phyloP scores from a whole-genome alignment of 495 filamentous ascomycete genomes.

The Thermothielavioides terrestris region DNA sequence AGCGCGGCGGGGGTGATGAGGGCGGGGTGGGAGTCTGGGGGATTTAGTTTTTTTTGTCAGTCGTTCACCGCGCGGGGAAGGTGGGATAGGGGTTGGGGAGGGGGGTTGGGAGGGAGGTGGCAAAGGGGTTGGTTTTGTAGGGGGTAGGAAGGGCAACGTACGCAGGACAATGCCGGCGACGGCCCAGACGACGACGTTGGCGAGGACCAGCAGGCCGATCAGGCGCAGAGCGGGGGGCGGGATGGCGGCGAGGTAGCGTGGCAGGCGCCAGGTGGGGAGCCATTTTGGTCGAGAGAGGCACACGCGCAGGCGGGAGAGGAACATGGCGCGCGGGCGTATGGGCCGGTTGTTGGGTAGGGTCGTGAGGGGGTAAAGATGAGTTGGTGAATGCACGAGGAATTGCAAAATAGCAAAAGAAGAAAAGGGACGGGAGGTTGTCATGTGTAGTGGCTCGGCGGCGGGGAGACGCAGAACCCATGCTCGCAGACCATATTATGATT shows the following conservation, averaged over 20 bases:
- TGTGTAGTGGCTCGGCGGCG: no score
- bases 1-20: conserved; percentile 53
- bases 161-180: conserved; percentile 59
- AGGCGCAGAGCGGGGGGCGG: conserved; percentile 59
- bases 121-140: not conserved
- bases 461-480: no score
- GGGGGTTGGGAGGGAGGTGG: no score
- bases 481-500: no score
- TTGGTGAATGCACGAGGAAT: no score
- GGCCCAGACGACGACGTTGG: conserved; percentile 68
- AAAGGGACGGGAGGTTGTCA: no score
- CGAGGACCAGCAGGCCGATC: conserved; percentile 52
- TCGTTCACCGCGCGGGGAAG: conserved; percentile 67
- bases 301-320: not conserved
- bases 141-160: not conserved
- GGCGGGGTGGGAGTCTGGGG: conserved; percentile 29
- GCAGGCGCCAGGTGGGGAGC: not conserved
- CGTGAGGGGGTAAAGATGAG: not conserved
- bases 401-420: no score
- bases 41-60: no score
- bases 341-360: not conserved
- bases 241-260: conserved; percentile 26
- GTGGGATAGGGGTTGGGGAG: conserved; percentile 53
- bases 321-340: not conserved
- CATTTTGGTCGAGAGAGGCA: not conserved